Percentiles rank a stretch among this genome's conserved stretches.
These are phyloP conservation scores for Leccinum solheimii DNA, from an alignment of 1,284 basidiomycete species.

Conservation along the genomic window DNA sequence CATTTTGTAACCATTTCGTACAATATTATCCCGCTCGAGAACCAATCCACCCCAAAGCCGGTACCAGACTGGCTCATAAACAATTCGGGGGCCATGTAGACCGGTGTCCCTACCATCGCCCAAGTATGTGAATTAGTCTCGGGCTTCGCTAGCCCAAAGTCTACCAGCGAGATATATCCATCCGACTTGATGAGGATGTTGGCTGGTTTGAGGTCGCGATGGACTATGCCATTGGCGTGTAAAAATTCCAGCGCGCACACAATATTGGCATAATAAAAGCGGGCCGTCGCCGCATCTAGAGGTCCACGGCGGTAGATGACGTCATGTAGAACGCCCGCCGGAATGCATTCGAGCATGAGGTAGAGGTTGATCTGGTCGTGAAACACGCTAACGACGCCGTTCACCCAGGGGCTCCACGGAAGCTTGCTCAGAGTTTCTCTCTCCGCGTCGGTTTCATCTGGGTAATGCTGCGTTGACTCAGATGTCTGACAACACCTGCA, in stretches of 20 bases:
- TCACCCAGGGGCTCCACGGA: slow-evolving; percentile 54
- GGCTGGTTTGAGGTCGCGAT: slow-evolving; percentile 85
- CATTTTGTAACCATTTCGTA: slow-evolving; percentile 73
- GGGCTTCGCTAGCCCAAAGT: slow-evolving; percentile 67
- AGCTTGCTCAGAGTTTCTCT: slow-evolving; percentile 40
- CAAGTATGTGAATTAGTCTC: slow-evolving; percentile 26
- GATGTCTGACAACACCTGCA: slow-evolving; percentile 4
- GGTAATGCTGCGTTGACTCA: slow-evolving; percentile 18
- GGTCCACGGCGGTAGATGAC: slow-evolving; percentile 37
- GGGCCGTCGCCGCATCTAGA: slow-evolving; percentile 34
- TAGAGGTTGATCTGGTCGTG: slow-evolving; percentile 49
- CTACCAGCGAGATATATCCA: slow-evolving; percentile 68
- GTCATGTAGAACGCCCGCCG: slow-evolving; percentile 42
- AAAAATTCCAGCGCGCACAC: slow-evolving; percentile 73
- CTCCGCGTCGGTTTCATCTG: slow-evolving; percentile 40
- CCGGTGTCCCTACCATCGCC: slow-evolving; percentile 56
- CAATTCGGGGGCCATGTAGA: slow-evolving; percentile 76
- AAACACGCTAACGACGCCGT: slow-evolving; percentile 45
- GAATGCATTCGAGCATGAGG: slow-evolving; percentile 48
- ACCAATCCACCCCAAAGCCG: slow-evolving; percentile 72
- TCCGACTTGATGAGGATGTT: slow-evolving; percentile 72
- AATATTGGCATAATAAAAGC: slow-evolving; percentile 61
- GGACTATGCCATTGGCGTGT: slow-evolving; percentile 70
- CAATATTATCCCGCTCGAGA: slow-evolving; percentile 71
- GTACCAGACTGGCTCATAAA: slow-evolving; percentile 43